These are phyloP conservation scores for Lyophyllum semitale DNA, from an alignment of 768 basidiomycete genomes.

Conservation along the genomic window DNA sequence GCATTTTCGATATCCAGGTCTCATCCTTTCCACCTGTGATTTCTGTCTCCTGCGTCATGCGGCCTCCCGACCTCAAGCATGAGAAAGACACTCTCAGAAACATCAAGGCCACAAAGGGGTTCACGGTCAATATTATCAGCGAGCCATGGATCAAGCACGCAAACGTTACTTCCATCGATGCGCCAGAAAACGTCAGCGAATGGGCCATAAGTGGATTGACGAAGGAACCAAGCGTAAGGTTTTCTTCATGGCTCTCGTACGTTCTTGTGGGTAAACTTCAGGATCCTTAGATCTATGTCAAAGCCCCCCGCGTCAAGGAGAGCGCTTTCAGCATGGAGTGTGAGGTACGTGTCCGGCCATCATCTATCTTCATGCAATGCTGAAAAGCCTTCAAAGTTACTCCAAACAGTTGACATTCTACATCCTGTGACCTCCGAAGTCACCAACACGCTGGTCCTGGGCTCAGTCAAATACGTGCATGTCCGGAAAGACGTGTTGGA, in stretches of 20 bases:
- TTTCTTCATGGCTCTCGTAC: not conserved
- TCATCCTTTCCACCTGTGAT: conserved; percentile 65
- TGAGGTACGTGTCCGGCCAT: conserved; percentile 33
- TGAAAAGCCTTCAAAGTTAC: conserved; percentile 31
- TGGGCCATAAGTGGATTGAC: conserved; percentile 67
- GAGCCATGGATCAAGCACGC: conserved; percentile 66
- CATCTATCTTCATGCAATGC: not conserved
- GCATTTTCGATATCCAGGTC: conserved; percentile 38
- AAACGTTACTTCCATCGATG: conserved; percentile 52
- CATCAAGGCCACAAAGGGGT: conserved; percentile 63
- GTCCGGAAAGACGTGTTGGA: conserved; percentile 56
- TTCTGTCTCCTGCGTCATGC: conserved; percentile 46
- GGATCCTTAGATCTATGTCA: conserved; percentile 40
- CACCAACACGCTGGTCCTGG: conserved; percentile 48
- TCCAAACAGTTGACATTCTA: conserved; percentile 42
- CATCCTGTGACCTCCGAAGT: conserved; percentile 36
- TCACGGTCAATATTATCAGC: conserved; percentile 76
- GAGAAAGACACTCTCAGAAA: conserved; percentile 67
- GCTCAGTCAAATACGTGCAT: conserved; percentile 57
- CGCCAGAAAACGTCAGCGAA: conserved; percentile 53
- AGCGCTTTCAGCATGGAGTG: conserved; percentile 69
- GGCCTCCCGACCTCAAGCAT: conserved; percentile 17
- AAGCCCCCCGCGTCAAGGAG: conserved; percentile 60
- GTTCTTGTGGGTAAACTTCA: not conserved
- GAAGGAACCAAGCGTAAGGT: conserved; percentile 54